These are phyloP conservation scores for Fusarium armeniacum DNA, from an alignment of 2,329 filamentous ascomycete genomes.

Conservation along the genomic window DNA sequence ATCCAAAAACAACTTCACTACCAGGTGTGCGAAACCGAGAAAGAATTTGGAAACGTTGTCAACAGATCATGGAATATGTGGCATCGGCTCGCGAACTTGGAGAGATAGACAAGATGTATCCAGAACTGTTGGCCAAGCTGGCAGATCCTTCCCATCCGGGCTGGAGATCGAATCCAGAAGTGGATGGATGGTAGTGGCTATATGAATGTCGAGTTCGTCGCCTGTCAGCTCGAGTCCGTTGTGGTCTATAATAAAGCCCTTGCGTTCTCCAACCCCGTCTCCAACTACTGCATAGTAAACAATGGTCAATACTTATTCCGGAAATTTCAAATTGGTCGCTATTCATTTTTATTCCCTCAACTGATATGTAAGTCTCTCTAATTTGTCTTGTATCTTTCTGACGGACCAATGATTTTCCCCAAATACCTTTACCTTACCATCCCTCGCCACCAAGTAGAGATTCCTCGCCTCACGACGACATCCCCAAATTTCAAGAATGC, in stretches of 20 bases:
- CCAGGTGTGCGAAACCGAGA: constrained; percentile 6
- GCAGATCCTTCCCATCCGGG: background rate
- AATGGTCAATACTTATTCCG: background rate
- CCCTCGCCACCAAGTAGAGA: constrained; percentile 1
- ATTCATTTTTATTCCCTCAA: background rate
- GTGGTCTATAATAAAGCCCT: background rate
- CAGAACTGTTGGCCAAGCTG: background rate
- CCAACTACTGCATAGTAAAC: accelerated
- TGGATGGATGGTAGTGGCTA: background rate
- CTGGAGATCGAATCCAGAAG: background rate
- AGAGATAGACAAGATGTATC: background rate
- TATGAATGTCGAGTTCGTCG: accelerated
- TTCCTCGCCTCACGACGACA: constrained; percentile 1
- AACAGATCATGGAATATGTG: background rate
- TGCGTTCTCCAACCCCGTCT: accelerated
- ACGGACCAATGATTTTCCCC: constrained; percentile 2
- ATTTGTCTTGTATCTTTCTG: background rate
- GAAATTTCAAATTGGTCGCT: accelerated
- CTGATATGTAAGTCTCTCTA: background rate
- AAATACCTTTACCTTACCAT: constrained; percentile 2
- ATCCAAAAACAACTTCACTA: background rate
- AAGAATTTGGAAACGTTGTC: constrained; percentile 2
- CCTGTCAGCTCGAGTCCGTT: too few species aligned
- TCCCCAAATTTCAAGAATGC: constrained; percentile 1
- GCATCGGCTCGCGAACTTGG: background rate